Evolutionary conservation across 805 yeast species (phyloP).

Genomic region (Kregervanrija pseudodelftensis): DNA sequence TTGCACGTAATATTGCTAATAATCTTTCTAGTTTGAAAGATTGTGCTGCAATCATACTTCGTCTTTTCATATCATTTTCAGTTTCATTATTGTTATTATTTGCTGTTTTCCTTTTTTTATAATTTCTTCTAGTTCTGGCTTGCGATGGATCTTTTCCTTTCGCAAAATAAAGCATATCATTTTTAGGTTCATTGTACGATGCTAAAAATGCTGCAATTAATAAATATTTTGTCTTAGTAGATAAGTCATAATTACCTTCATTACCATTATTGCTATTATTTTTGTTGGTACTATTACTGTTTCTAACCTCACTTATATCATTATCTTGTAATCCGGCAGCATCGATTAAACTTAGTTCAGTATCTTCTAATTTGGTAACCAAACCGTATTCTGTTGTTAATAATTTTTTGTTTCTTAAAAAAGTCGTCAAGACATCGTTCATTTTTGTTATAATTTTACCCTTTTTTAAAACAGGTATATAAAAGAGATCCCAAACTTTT

Average conservation of each 20-base stretch:
- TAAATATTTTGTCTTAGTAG: slow-evolving; percentile 59
- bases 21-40: slow-evolving; percentile 72
- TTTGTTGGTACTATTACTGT: neutral
- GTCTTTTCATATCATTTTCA: slow-evolving; percentile 43
- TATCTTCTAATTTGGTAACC: slow-evolving; percentile 14
- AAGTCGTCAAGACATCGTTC: slow-evolving; percentile 24
- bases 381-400: slow-evolving; percentile 21
- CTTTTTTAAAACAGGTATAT: slow-evolving; percentile 16
- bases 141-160: slow-evolving; percentile 36
- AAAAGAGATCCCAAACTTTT: slow-evolving; percentile 26
- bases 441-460: slow-evolving; percentile 15
- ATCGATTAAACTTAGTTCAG: slow-evolving; percentile 7
- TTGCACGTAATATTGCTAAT: slow-evolving; percentile 71
- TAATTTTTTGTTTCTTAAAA: slow-evolving; percentile 18
- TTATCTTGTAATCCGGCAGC: slow-evolving; percentile 2
- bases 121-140: slow-evolving; percentile 23
- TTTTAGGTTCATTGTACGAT: slow-evolving; percentile 63
- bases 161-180: slow-evolving; percentile 67
- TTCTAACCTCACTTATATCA: neutral
- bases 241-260: slow-evolving; percentile 36
- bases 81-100: slow-evolving; percentile 20
- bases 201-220: slow-evolving; percentile 79
- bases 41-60: slow-evolving; percentile 62
- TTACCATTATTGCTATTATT: slow-evolving; percentile 3
- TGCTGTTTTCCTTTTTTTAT: slow-evolving; percentile 30